Base-by-base conservation (phyloP, 2,329 filamentous ascomycete genomes). In the Ascochyta clinopodiicola region DNA sequence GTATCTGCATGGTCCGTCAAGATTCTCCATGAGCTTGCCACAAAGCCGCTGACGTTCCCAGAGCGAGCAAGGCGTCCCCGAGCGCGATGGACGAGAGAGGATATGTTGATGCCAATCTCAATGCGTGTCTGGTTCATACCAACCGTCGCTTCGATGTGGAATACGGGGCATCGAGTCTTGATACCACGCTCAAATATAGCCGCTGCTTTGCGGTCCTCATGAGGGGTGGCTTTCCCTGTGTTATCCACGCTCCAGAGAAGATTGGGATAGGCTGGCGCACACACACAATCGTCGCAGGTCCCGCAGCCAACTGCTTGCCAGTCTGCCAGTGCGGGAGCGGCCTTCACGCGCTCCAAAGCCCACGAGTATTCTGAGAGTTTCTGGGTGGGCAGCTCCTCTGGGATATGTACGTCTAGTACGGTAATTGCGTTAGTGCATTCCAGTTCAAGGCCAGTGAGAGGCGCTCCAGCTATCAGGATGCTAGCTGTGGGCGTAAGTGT, bases 101-200 rank as follows among this genome's bases (percentile, higher is more conserved):
- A 47, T 2, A 79, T 56, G 51, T 81, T 79, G 6, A 81, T 27
- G 0, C 72, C 72, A 21, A 82, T 68, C 3, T 74, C 70, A 19
- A 85, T 60, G 6, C 77, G 66, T 13, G 68, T 62, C 13, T 64
- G 67, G 1, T 67, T 44, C 3, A 67, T 59, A 32, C 73, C 65
- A 1, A 34, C 19, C 0, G 25, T 48, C 9, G 62, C n/a, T 4
- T 60, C 37, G 4, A 71, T 24, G 4, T 60, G 43, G 10, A 75
- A 59, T 6, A 72, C 61, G 0, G 51, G 34, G 2, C 82, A 80
- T 12, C 79, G 74, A 17, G 68, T 67, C 61, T 86, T 86, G 10
- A 84, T 65, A 1, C 74, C 73, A 34, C 76, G 75, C 62, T 87
- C 85, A 57, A 80, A 85, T 0, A 67, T 53, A 2, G 78, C 80